Percentiles rank a stretch among this genome's conserved stretches.
Conservation (phyloP, 2,329 filamentous ascomycete species). For the Aureobasidium sp. region DNA sequence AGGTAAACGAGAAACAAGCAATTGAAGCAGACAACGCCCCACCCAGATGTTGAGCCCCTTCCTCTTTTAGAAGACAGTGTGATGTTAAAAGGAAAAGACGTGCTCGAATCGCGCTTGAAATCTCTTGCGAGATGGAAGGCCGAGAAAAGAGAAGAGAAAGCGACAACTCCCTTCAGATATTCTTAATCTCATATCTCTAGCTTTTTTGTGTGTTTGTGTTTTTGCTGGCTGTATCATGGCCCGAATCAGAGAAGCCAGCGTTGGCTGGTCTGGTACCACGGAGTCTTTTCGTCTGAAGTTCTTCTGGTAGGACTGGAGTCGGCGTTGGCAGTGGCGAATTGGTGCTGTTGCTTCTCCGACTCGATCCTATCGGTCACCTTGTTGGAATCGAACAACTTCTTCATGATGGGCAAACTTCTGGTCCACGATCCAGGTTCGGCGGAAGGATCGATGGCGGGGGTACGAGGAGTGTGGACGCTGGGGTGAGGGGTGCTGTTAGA, state of each 20-base stretch:
- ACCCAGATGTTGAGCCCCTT: background rate
- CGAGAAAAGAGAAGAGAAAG: background rate
- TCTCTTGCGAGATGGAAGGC: background rate
- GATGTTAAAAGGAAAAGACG: background rate
- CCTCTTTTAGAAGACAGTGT: background rate
- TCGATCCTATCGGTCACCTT: background rate
- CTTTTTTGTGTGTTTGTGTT: slow-evolving; percentile 1
- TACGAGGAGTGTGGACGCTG: background rate
- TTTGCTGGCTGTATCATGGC: background rate
- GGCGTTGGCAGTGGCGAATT: background rate
- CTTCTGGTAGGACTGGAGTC: background rate
- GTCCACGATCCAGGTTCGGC: background rate
- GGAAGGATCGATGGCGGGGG: background rate
- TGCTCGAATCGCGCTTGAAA: background rate
- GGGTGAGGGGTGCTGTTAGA: background rate
- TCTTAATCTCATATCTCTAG: background rate
- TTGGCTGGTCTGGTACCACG: slow-evolving; percentile 7
- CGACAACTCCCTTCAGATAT: background rate
- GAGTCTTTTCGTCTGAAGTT: background rate
- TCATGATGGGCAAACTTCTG: background rate
- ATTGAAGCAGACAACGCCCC: background rate
- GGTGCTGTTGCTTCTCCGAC: background rate
- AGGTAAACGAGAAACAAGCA: background rate
- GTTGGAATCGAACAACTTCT: background rate
- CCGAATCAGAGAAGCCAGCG: slow-evolving; percentile 2